phyloP scores from a whole-genome alignment of 495 filamentous ascomycete species.

The Chaetomium cochliodes region DNA sequence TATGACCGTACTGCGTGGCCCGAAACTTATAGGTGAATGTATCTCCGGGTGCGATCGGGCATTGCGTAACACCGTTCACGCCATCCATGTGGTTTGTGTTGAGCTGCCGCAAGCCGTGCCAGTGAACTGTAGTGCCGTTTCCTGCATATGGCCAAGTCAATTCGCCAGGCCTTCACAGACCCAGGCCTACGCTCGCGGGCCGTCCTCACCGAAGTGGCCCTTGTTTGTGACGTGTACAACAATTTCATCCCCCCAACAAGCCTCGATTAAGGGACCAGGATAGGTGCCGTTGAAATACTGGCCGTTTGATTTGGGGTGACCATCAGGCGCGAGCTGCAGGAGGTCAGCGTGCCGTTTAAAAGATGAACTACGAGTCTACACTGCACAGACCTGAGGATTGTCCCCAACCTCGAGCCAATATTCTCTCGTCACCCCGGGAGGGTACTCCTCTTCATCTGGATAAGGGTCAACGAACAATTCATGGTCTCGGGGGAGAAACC shows the following conservation, averaged over 20 bases:
- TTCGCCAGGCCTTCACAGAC: too few species aligned
- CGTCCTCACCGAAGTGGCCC: background rate
- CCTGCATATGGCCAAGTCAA: constrained; percentile 25
- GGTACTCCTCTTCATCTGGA: background rate
- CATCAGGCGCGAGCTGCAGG: constrained; percentile 19
- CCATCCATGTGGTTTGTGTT: constrained; percentile 46
- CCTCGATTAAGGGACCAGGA: constrained; percentile 56
- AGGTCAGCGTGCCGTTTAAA: background rate
- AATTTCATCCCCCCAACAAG: constrained; percentile 57
- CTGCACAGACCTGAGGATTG: background rate
- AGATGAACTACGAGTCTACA: background rate
- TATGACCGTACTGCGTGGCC: constrained; percentile 54
- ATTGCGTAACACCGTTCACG: constrained; percentile 47
- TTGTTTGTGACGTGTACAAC: constrained; percentile 51
- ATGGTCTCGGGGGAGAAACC: background rate
- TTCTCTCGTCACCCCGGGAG: constrained; percentile 1
- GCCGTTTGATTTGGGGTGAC: constrained; percentile 15
- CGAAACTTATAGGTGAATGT: constrained; percentile 53
- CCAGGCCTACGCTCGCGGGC: background rate
- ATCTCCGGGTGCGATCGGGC: constrained; percentile 46
- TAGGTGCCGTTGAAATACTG: constrained; percentile 28
- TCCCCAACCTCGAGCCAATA: constrained; percentile 3
- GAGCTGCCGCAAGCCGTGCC: constrained; percentile 39
- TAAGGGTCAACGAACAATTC: background rate
- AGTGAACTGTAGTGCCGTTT: constrained; percentile 44